A percentile compares a stretch with the other conserved stretches of the same genome.
These are phyloP conservation scores for Smithsoniella earleae DNA, from an alignment of 163 green algal species.

Conservation along the genomic window DNA sequence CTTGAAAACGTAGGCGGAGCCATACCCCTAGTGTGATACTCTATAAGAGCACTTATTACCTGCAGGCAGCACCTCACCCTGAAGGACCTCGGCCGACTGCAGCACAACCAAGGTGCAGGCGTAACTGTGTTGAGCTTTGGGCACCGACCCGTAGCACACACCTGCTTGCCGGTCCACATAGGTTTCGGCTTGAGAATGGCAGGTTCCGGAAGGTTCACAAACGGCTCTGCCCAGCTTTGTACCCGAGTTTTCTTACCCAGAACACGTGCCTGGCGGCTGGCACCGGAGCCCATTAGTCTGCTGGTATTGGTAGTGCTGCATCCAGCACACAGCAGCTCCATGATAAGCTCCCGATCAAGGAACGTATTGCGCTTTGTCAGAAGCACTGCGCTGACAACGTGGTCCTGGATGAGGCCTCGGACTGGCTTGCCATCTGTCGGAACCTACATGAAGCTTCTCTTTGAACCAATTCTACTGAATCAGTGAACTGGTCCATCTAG, in stretches of 20 bases:
- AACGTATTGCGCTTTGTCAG: slow-evolving; percentile 82
- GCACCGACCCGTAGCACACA: slow-evolving; percentile 25
- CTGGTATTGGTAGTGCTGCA: background rate
- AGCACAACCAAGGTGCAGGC: background rate
- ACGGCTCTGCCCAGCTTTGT: slow-evolving; percentile 39
- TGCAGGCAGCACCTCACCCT: slow-evolving; percentile 33
- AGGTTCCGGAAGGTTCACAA: slow-evolving; percentile 48
- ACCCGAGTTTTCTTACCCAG: background rate
- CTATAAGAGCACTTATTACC: slow-evolving; percentile 62
- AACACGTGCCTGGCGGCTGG: background rate
- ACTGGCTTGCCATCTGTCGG: slow-evolving; percentile 92
- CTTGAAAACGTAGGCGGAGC: slow-evolving; percentile 64
- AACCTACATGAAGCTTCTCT: slow-evolving; percentile 38
- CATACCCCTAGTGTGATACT: slow-evolving; percentile 59
- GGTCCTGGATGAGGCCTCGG: slow-evolving; percentile 94
- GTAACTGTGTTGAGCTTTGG: background rate
- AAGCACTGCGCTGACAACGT: slow-evolving; percentile 61
- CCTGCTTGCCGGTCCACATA: slow-evolving; percentile 97
- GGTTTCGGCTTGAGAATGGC: slow-evolving; percentile 71
- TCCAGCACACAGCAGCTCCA: slow-evolving; percentile 63
- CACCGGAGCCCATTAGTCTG: background rate
- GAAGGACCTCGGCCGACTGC: background rate
- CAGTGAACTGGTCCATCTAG: too few species aligned
- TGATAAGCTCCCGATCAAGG: slow-evolving; percentile 59
- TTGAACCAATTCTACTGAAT: background rate